Evolutionary conservation across 352 stramenopile species (phyloP).

Genomic region (Nothophytophthora sp.): DNA sequence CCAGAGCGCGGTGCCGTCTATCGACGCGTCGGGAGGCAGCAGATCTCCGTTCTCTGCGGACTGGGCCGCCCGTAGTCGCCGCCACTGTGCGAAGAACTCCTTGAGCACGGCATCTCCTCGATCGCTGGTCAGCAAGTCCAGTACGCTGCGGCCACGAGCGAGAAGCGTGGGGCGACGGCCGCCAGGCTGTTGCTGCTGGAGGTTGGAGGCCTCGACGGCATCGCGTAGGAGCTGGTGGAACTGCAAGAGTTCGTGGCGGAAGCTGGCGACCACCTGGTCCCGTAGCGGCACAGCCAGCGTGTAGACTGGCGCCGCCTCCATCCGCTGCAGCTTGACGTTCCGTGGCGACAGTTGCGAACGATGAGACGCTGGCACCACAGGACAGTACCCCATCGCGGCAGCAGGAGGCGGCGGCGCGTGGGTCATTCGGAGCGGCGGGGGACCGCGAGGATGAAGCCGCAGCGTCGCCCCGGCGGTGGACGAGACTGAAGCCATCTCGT

Average conservation of each 20-base stretch:
- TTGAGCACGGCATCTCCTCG: constrained; percentile 58
- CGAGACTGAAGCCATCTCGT: constrained; percentile 5
- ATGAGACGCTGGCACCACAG: constrained; percentile 5
- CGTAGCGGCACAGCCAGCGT: constrained; percentile 23
- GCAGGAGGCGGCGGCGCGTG: constrained; percentile 6
- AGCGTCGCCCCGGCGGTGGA: constrained; percentile 4
- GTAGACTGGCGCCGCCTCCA: constrained; percentile 22
- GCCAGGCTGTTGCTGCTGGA: constrained; percentile 6
- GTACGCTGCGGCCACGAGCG: constrained; percentile 29
- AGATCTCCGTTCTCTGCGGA: background rate
- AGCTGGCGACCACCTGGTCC: constrained; percentile 39
- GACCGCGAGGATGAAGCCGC: constrained; percentile 20
- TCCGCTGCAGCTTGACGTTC: constrained; percentile 36
- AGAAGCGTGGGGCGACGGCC: constrained; percentile 3
- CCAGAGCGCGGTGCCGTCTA: constrained; percentile 41
- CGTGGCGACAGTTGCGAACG: constrained; percentile 29
- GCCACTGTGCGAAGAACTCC: constrained; percentile 66
- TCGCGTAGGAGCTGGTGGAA: constrained; percentile 72
- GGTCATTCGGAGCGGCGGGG: constrained; percentile 17
- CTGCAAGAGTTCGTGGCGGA: constrained; percentile 65
- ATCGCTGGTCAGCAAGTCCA: constrained; percentile 72
- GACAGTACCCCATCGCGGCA: constrained; percentile 19
- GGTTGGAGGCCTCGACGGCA: constrained; percentile 13
- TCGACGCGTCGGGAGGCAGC: background rate
- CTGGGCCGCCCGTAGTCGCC: constrained; percentile 19